Percentiles rank a stretch among this genome's conserved stretches.
Conservation (phyloP, 2,329 filamentous ascomycete genomes). For the Cladophialophora carrionii region DNA sequence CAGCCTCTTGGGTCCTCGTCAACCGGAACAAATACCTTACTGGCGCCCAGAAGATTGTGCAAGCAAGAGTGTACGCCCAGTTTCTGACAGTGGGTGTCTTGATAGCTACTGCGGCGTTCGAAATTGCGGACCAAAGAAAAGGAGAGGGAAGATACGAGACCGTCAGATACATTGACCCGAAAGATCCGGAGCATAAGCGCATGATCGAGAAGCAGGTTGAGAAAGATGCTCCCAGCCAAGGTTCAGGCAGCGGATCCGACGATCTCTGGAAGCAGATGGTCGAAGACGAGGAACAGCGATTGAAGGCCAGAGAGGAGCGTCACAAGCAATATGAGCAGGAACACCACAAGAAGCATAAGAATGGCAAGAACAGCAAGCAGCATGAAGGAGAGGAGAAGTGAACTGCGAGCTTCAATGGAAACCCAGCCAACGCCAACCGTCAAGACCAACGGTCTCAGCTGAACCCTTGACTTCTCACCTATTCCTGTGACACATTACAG, state of each 20-base stretch:
- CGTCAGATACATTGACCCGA: slow-evolving; percentile 75
- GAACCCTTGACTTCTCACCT: not conserved
- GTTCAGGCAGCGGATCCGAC: slow-evolving; percentile 26
- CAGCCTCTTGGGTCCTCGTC: slow-evolving; percentile 72
- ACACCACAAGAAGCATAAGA: slow-evolving; percentile 29
- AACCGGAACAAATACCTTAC: slow-evolving; percentile 75
- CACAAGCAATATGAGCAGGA: slow-evolving; percentile 39
- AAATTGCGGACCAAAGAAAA: slow-evolving; percentile 75
- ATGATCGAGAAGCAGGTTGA: slow-evolving; percentile 78
- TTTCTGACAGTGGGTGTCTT: slow-evolving; percentile 83
- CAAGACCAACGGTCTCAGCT: not conserved
- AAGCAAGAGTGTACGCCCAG: slow-evolving; percentile 93
- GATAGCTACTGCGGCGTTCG: slow-evolving; percentile 78
- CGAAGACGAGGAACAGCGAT: slow-evolving; percentile 51
- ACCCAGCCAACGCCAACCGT: not conserved
- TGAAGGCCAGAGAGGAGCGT: slow-evolving; percentile 49
- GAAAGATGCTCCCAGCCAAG: slow-evolving; percentile 24
- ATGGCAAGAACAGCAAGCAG: slow-evolving; percentile 37
- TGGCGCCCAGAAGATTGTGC: slow-evolving; percentile 83
- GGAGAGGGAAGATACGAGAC: slow-evolving; percentile 70
- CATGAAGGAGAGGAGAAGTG: slow-evolving; percentile 19
- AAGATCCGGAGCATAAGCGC: slow-evolving; percentile 80
- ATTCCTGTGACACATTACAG: not conserved
- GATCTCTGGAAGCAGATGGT: slow-evolving; percentile 79
- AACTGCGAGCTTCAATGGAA: not conserved